These are phyloP conservation scores for Seminavis robusta DNA, from an alignment of 108 stramenopile species.

Conservation along the genomic window DNA sequence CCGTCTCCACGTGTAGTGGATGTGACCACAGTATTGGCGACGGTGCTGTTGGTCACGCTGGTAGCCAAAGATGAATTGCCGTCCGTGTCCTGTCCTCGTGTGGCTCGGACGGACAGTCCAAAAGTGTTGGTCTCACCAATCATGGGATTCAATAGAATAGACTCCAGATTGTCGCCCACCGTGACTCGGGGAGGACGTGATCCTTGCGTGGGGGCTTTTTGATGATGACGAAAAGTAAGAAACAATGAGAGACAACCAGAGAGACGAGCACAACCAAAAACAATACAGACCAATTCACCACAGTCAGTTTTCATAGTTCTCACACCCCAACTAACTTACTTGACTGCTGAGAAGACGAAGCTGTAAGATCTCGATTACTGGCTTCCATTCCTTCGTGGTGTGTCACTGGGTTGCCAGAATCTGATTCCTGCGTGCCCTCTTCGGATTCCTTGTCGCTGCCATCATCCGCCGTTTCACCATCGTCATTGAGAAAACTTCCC, in stretches of 20 bases:
- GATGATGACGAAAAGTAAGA: constrained; percentile 2
- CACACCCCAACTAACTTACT: too few species aligned
- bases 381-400: constrained; percentile 35
- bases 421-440: constrained; percentile 22
- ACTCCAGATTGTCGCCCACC: constrained; percentile 46
- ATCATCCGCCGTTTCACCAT: constrained; percentile 11
- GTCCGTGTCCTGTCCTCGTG: constrained; percentile 34
- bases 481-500: constrained; percentile 41
- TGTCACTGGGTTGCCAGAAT: too few species aligned
- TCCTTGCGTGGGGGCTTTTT: constrained; percentile 11
- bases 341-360: too few species aligned
- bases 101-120: constrained; percentile 40
- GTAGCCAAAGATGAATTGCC: constrained; percentile 49
- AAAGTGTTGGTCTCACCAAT: constrained; percentile 23
- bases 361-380: constrained; percentile 31
- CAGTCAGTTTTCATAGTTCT: too few species aligned
- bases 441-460: background rate
- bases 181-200: constrained; percentile 5
- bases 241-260: background rate
- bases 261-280: background rate
- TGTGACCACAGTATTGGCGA: too few species aligned
- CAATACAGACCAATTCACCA: background rate
- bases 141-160: constrained; percentile 44
- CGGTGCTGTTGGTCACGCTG: constrained; percentile 36
- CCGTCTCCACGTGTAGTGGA: too few species aligned